Conservation (phyloP, 176 grass and related monocot genomes). For the Sorghum bicolor region Sorghum_bicolor_NCBIv3 NC_012872.2:7888001-7888500, state of each 20-base stretch:
- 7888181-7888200: not conserved
- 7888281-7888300: not conserved
- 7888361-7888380: slow-evolving; percentile 86
- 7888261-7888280: not conserved
- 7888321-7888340: not conserved
- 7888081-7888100: too few relatives aligned
- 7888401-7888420: slow-evolving; percentile 80
- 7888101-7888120: too few relatives aligned
- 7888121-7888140: too few relatives aligned
- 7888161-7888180: too few relatives aligned
- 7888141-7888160: too few relatives aligned
- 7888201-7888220: not conserved
- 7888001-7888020: too few relatives aligned
- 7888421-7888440: slow-evolving; percentile 83
- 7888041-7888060: too few relatives aligned
- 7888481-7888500: slow-evolving; percentile 6
- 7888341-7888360: slow-evolving; percentile 44
- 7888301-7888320: not conserved
- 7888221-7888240: not conserved
- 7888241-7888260: not conserved
- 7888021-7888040: too few relatives aligned
- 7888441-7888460: slow-evolving; percentile 23
- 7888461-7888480: not conserved
- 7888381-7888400: slow-evolving; percentile 68
- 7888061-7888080: too few relatives aligned